Evolutionary conservation across 225 moss, liverwort and hornwort genomes (phyloP).

Genomic region (Marchantia paleacea): DNA sequence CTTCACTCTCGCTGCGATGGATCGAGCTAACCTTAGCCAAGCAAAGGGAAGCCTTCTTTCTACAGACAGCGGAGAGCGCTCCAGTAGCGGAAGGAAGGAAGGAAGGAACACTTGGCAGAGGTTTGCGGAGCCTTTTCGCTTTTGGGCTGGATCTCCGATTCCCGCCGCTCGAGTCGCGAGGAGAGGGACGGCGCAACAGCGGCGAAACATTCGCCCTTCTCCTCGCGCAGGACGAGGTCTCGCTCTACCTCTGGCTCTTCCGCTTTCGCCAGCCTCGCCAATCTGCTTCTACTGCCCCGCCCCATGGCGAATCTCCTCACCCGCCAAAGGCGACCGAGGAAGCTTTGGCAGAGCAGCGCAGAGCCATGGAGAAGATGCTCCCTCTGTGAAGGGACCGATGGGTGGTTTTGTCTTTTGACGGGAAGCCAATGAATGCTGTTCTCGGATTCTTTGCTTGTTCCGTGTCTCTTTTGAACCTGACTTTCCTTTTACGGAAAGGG

Average conservation of each 20-base stretch:
- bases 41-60: too few species aligned
- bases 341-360: neutral
- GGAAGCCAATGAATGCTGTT: neutral
- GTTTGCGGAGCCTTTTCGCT: slow-evolving; percentile 5
- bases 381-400: neutral
- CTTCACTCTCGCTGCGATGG: neutral
- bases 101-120: neutral
- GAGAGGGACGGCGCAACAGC: neutral
- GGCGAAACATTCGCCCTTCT: slow-evolving; percentile 6
- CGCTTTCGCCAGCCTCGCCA: neutral
- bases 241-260: neutral
- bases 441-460: neutral
- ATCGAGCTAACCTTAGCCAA: neutral
- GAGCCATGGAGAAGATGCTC: slow-evolving; percentile 2
- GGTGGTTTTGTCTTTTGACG: neutral
- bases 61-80: neutral
- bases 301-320: neutral
- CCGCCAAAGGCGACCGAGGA: neutral
- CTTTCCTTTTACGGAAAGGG: neutral
- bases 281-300: neutral
- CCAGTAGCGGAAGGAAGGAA: neutral
- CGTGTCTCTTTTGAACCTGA: neutral
- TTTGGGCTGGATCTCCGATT: neutral
- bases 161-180: neutral
- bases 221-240: neutral